A percentile compares a stretch with the other conserved stretches of the same genome.
These are phyloP conservation scores for Selaginella tamariscina DNA, from an alignment of 75 land plant species.

Conservation along the genomic window DNA sequence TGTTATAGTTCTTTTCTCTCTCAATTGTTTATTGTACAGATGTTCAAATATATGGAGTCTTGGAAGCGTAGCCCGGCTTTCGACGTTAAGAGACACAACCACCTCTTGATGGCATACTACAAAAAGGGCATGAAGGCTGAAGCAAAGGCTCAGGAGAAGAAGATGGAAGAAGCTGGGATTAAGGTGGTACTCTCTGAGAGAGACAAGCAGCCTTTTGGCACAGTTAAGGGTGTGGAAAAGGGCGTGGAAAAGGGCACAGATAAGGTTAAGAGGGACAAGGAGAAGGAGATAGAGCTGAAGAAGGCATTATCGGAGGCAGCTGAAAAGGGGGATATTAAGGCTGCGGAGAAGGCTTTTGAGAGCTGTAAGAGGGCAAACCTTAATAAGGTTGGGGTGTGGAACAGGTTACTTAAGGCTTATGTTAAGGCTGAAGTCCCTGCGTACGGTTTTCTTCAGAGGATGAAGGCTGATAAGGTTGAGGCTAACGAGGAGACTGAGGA, in stretches of 20 bases:
- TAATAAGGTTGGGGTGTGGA: conserved; percentile 51
- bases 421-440: conserved; percentile 61
- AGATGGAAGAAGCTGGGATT: neutral
- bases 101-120: neutral
- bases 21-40: too few species aligned
- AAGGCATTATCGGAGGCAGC: conserved; percentile 17
- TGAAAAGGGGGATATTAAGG: conserved; percentile 56
- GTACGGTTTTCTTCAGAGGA: conserved; percentile 48
- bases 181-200: neutral
- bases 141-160: neutral
- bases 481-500: conserved; percentile 76
- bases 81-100: neutral
- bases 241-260: too few species aligned
- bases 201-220: neutral
- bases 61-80: neutral
- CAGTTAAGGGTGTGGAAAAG: neutral
- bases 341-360: conserved; percentile 49
- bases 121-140: neutral
- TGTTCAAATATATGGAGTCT: neutral
- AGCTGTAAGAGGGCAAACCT: conserved; percentile 38
- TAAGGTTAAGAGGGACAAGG: neutral
- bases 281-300: neutral
- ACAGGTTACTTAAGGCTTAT: conserved; percentile 60
- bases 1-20: too few species aligned
- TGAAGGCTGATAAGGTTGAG: conserved; percentile 56